A percentile compares a stretch with the other conserved stretches of the same genome.
phyloP scores from a whole-genome alignment of 345 rosid species.

The Odontarrhena argentea region DNA sequence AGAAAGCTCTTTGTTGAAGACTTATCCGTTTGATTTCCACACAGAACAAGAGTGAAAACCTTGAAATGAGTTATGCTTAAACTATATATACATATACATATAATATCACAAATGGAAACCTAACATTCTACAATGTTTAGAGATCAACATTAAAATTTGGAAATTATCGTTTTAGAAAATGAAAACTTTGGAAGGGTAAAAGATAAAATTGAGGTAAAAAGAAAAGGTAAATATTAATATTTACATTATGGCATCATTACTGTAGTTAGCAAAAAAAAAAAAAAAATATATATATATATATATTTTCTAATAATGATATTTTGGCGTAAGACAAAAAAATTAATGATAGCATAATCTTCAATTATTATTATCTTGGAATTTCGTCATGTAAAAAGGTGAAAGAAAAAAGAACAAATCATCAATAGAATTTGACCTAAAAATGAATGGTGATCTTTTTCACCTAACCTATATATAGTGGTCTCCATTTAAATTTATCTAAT shows the following conservation, averaged over 20 bases:
- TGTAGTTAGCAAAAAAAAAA: too few relatives aligned
- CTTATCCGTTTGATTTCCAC: neutral
- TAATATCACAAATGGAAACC: neutral
- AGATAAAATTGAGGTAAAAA: conserved; percentile 3
- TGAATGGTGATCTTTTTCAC: neutral
- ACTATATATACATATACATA: neutral
- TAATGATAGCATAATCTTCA: conserved; percentile 3
- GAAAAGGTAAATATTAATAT: neutral
- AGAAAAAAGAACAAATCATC: conserved; percentile 5
- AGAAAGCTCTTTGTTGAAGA: neutral
- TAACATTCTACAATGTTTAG: neutral
- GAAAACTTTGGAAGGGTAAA: neutral
- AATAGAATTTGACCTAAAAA: conserved; percentile 14
- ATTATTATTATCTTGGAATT: conserved; percentile 20
- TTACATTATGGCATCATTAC: too few relatives aligned
- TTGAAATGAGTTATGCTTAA: too few relatives aligned
- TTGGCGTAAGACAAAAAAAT: neutral
- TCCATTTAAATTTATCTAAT: neutral
- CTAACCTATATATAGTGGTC: conserved; percentile 8
- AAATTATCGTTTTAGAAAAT: neutral
- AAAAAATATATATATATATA: too few relatives aligned
- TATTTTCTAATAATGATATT: too few relatives aligned
- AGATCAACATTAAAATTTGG: neutral
- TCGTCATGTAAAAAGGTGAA: neutral
- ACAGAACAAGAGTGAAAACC: neutral